Percentiles rank a stretch among this genome's conserved stretches.
phyloP scores from a whole-genome alignment of 225 moss, liverwort and hornwort genomes.

The Anthoceros angustus region DNA sequence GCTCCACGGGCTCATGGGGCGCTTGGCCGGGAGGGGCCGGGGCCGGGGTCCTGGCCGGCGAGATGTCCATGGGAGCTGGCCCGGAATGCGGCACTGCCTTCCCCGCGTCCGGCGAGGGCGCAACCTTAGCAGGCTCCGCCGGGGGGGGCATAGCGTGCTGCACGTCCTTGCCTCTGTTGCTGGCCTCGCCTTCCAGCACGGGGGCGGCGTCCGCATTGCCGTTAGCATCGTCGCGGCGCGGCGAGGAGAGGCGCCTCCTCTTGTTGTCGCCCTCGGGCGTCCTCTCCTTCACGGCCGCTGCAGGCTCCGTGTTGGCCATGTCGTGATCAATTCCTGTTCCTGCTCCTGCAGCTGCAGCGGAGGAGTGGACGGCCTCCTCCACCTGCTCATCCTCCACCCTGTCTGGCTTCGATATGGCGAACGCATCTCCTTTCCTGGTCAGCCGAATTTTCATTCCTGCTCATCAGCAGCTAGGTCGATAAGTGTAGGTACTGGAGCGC shows the following conservation, averaged over 20 bases:
- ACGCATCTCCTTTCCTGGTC: constrained; percentile 4
- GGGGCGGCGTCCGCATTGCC: neutral
- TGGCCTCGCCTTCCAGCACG: neutral
- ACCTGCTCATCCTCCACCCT: neutral
- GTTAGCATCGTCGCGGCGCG: neutral
- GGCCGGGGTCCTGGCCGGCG: neutral
- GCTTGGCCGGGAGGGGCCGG: neutral
- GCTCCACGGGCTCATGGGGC: neutral
- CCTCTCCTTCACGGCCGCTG: neutral
- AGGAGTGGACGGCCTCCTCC: neutral
- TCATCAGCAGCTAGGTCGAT: constrained; percentile 1
- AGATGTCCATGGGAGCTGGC: neutral
- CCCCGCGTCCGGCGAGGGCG: neutral
- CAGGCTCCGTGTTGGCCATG: neutral
- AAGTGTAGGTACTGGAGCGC: neutral
- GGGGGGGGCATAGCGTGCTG: neutral
- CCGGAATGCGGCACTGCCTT: neutral
- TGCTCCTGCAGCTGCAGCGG: neutral
- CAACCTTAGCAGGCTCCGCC: neutral
- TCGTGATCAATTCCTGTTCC: neutral
- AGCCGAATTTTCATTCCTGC: constrained; percentile 5
- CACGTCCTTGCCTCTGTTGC: neutral
- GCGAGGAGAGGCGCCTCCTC: constrained; percentile 2
- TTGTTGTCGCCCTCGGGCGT: constrained; percentile 1
- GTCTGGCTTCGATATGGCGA: constrained; percentile 5